phyloP scores from a whole-genome alignment of 257 asterid genomes.

The Eucommia ulmoides region DNA sequence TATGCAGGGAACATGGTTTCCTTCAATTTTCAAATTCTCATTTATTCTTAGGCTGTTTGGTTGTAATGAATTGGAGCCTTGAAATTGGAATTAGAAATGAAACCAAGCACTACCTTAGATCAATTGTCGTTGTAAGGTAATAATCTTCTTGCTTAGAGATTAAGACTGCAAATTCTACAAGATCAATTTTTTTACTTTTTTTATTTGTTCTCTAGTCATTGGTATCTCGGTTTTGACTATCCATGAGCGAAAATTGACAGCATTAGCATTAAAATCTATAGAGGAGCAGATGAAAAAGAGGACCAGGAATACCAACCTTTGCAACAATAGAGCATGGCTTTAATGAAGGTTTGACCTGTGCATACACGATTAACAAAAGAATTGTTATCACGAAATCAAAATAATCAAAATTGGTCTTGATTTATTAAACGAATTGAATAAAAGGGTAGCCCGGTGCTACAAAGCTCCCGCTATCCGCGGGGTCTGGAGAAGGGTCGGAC shows the following conservation, averaged over 20 bases:
- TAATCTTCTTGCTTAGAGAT: too few species aligned
- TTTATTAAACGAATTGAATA: too few species aligned
- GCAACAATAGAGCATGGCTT: slow-evolving; percentile 47
- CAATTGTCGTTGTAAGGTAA: background rate
- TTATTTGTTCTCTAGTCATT: background rate
- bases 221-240: background rate
- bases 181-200: background rate
- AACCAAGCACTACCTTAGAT: background rate
- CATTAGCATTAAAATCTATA: background rate
- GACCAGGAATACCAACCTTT: slow-evolving; percentile 38
- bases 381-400: too few species aligned
- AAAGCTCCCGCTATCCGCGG: too few species aligned
- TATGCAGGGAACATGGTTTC: too few species aligned
- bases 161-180: background rate
- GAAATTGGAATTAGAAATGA: too few species aligned
- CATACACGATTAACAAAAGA: too few species aligned
- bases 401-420: too few species aligned
- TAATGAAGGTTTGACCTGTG: slow-evolving; percentile 54
- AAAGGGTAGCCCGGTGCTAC: too few species aligned
- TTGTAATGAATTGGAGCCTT: too few species aligned
- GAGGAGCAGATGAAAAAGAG: background rate
- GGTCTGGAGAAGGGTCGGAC: too few species aligned
- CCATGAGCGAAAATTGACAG: background rate
- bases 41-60: background rate
- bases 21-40: background rate